Evolutionary conservation across 2,329 filamentous ascomycete genomes (phyloP), one percentile per base, ranked within the genome.

Genomic region (Neospermospora avenae): DNA sequence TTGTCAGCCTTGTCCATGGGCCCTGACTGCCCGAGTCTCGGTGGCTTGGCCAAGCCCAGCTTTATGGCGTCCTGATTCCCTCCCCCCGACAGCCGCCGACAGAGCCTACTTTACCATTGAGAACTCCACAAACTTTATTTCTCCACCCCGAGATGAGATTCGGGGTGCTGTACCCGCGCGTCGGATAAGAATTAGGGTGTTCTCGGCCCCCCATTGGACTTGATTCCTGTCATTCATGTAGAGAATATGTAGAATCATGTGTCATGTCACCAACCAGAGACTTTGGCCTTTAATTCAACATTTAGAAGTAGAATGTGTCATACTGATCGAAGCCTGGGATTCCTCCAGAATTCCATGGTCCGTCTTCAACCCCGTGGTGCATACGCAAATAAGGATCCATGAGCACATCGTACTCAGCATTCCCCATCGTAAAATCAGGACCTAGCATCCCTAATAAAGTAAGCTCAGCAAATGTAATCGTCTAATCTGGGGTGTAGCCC

Each of bases 1-100:
- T 10, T 34, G n/a, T 49, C 46, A 49, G 46, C 46, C 46, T 49
- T 35, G 46, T 49, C 46, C n/a, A n/a, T n/a, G n/a, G n/a, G n/a
- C n/a, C n/a, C 16, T n/a, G 2, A 28, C 34, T 25, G 25, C 28
- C 31, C 34, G 46, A 20, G 46, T 34, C 28, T 18, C n/a, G 46
- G 16, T 35, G 22, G 46, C 46, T 49, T 49, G 46, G 28, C 46
- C 34, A 4, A n/a, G 16, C 39, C 16, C 6, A 25, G 7, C 28
- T 8, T 35, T 18, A n/a, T 49, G 45, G 45, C n/a, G 31, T 8
- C 7, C n/a, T 34, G 16, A 3, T 34, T 20, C 6, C 20, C 31
- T 49, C 46, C 46, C 46, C 46, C 46, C 28, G 46, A 49, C n/a
- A 49, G 46, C 46, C 46, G 46, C 25, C 28, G 45, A 31, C 6